Percentiles rank a stretch among this genome's conserved stretches.
phyloP scores from a whole-genome alignment of 2,329 filamentous ascomycete species.

The Decorospora gaudefroyi region DNA sequence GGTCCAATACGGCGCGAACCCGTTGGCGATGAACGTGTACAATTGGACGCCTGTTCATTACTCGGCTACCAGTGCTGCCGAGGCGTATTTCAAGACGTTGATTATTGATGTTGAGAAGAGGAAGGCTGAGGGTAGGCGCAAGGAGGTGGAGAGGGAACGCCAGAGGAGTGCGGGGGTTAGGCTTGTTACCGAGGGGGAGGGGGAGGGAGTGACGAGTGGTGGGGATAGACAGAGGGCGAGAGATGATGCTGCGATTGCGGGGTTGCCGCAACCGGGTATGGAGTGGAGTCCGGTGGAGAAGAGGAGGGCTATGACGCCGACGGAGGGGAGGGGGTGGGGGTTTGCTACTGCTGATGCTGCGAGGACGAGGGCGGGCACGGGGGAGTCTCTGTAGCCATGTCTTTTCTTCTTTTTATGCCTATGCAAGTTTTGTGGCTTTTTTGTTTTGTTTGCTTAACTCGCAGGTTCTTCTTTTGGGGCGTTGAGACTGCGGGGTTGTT shows the following conservation, averaged over 20 bases:
- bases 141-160: conserved; percentile 37
- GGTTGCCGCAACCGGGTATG: conserved; percentile 40
- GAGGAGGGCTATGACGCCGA: conserved; percentile 48
- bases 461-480: no score
- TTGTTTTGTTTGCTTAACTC: no score
- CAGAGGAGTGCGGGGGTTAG: conserved; percentile 38
- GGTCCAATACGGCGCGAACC: conserved; percentile 76
- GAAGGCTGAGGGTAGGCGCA: conserved; percentile 52
- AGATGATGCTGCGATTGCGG: conserved; percentile 42
- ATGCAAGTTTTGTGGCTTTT: no score
- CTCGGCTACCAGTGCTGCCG: conserved; percentile 77
- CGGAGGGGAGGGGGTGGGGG: conserved; percentile 39
- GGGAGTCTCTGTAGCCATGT: conserved; percentile 32
- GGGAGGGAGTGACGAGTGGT: conserved; percentile 3
- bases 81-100: conserved; percentile 80
- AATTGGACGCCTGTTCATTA: conserved; percentile 85
- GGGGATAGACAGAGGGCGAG: conserved; percentile 31
- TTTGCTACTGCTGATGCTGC: conserved; percentile 36
- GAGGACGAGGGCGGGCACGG: conserved; percentile 46
- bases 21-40: conserved; percentile 71
- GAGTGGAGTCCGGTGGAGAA: conserved; percentile 49
- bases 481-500: no score
- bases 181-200: conserved; percentile 11
- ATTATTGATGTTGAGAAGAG: conserved; percentile 72
- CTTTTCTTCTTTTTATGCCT: no score